Percentiles rank a stretch among this genome's conserved stretches.
Evolutionary conservation across 2,329 filamentous ascomycete species (phyloP).

Genomic region (Phyllosticta paracitricarpa): DNA sequence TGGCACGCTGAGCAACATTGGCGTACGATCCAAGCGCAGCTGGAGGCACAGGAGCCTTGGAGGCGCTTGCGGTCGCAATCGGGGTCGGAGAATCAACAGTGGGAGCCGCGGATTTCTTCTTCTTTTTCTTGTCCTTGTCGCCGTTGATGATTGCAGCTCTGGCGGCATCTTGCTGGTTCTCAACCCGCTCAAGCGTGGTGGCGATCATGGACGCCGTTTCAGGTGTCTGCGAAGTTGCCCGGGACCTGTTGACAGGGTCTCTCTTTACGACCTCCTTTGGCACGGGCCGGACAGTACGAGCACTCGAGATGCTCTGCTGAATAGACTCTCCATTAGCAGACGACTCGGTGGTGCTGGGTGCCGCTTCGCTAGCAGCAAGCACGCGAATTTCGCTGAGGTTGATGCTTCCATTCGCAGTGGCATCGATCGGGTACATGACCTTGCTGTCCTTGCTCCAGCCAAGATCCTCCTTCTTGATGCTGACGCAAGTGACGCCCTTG

Average conservation of each 20-base stretch:
- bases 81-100: constrained; percentile 40
- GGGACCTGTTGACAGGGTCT: constrained; percentile 24
- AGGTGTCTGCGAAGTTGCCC: constrained; percentile 20
- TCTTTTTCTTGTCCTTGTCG: constrained; percentile 36
- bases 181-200: constrained; percentile 31
- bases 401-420: constrained; percentile 62
- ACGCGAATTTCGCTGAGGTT: constrained; percentile 57
- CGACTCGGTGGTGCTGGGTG: constrained; percentile 28
- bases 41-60: constrained; percentile 7
- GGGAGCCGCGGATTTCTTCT: constrained; percentile 53
- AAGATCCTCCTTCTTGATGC: constrained; percentile 77
- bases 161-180: constrained; percentile 32
- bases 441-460: constrained; percentile 90
- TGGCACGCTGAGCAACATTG: constrained; percentile 28
- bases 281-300: constrained; percentile 19
- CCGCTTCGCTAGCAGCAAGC: constrained; percentile 24
- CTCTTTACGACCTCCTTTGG: constrained; percentile 23
- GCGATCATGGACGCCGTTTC: constrained; percentile 29
- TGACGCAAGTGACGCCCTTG: constrained; percentile 84
- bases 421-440: constrained; percentile 69
- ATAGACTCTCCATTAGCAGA: constrained; percentile 35
- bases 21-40: constrained; percentile 30
- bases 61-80: constrained; percentile 20
- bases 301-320: not conserved
- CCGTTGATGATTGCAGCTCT: constrained; percentile 31